Evolutionary conservation across 306 rosid genomes (phyloP), one percentile per base, ranked within the genome.

Genomic region (Psophocarpus tetragonolobus): DNA sequence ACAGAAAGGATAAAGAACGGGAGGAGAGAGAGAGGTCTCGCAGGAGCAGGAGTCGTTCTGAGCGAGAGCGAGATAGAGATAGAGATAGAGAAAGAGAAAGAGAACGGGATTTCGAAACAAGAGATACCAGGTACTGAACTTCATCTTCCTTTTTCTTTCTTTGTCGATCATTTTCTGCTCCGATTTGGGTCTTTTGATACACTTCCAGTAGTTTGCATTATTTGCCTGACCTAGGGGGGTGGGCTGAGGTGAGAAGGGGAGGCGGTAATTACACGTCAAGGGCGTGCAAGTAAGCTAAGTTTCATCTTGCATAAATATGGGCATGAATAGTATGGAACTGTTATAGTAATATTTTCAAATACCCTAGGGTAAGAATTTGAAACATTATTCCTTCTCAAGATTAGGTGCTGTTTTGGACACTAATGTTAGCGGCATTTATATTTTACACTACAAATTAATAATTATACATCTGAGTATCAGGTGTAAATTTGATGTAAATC

Each of bases 51-150:
- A 87, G 91, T 24, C 84, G 85, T 71, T 83, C 96, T 3, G 89
- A 79, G 13, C 85, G 97, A 5, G 92, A 87, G 9, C 83, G 77
- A 74, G 92, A 89, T 7, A 81, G 87, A 68, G 98, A 93, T 12
- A 83, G 88, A 48, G 97, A 92, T 61, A n/a, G n/a, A n/a, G 92
- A 87, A 12, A 85, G 77, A 74, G 92, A 89, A 9, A 81, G 87
- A 68, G 98, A 93, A 15, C 84, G 88, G 54, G 97, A 92, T 61
- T 64, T 92, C 30, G 97, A 92, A 51, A 20, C 76, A 26, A 89
- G 91, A 85, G 98, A 92, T 20, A 80, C 76, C 93, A 76, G 95
- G 98, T 92, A 87, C 65, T 35, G 10, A n/a, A 14, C 38, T 35
- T 29, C 42, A 18, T 30, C 2, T 70, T 57, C 14, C 12, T 57